Evolutionary conservation across 2,329 filamentous ascomycete genomes (phyloP).

Genomic region (Ceratocystis cacaofunesta): DNA sequence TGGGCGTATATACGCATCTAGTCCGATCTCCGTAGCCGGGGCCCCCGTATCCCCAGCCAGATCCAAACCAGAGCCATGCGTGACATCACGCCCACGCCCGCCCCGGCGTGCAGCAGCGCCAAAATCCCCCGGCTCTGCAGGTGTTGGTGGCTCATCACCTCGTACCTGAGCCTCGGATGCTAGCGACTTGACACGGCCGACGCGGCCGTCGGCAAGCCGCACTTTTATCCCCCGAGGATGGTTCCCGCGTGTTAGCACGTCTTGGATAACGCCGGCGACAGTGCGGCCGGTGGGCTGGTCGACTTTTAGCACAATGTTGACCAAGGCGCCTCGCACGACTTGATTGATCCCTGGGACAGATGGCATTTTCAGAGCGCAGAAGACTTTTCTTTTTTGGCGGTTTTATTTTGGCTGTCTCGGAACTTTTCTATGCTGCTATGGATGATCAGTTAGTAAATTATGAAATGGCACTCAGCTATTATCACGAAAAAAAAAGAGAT

Average conservation of each 20-base stretch:
- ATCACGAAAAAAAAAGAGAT: too few species aligned
- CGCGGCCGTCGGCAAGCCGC: conserved; percentile 51
- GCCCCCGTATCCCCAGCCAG: conserved; percentile 13
- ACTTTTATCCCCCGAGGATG: conserved; percentile 72
- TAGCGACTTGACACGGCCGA: conserved; percentile 59
- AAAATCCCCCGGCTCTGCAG: conserved; percentile 13
- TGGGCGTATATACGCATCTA: conserved; percentile 36
- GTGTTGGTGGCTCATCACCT: conserved; percentile 16
- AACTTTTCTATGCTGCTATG: background rate
- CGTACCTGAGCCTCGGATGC: conserved; percentile 20
- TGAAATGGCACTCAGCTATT: too few species aligned
- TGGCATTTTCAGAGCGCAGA: conserved; percentile 16
- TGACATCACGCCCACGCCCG: conserved; percentile 25
- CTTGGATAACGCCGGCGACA: conserved; percentile 49
- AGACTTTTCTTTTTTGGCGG: background rate
- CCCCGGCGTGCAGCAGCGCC: conserved; percentile 18
- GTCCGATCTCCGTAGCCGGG: conserved; percentile 30
- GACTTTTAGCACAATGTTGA: conserved; percentile 60
- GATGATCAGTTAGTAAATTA: too few species aligned
- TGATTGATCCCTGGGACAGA: conserved; percentile 33
- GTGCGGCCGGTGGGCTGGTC: conserved; percentile 62
- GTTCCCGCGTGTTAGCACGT: conserved; percentile 56
- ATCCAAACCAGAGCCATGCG: conserved; percentile 25
- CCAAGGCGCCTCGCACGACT: conserved; percentile 45
- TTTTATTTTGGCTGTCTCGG: background rate